Conservation (phyloP, 208 protist species). For the Acanthamoeba lenticulata region DNA sequence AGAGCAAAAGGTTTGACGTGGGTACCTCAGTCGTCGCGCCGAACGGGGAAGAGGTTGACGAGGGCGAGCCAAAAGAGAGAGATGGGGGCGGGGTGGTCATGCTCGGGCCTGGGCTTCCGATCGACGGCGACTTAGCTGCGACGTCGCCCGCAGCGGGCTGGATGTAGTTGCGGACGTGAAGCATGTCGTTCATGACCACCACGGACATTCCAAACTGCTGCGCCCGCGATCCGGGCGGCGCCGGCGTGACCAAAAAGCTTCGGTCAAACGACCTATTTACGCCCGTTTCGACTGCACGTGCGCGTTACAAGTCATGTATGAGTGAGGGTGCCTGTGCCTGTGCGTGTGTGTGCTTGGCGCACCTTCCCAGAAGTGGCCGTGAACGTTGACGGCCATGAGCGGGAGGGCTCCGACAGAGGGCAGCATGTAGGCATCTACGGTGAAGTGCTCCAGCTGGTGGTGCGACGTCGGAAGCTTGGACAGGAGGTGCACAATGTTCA, state of each 20-base stretch:
- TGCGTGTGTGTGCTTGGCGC: neutral
- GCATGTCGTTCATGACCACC: constrained; percentile 65
- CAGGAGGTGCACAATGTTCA: constrained; percentile 53
- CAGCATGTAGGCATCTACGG: constrained; percentile 50
- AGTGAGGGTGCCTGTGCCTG: too few species aligned
- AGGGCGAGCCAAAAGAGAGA: constrained; percentile 22
- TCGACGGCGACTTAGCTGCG: neutral
- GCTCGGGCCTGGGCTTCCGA: constrained; percentile 20
- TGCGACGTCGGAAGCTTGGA: neutral
- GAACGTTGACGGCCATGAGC: constrained; percentile 22
- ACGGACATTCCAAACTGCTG: constrained; percentile 34
- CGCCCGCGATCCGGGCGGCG: constrained; percentile 38
- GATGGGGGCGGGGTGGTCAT: neutral
- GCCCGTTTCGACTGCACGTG: constrained; percentile 30
- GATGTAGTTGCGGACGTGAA: constrained; percentile 42
- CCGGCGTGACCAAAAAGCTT: constrained; percentile 60
- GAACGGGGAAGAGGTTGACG: neutral
- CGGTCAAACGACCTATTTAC: constrained; percentile 65
- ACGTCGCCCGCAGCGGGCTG: neutral
- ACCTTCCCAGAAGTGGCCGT: constrained; percentile 70
- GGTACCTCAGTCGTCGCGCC: neutral
- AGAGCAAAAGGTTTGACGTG: too few species aligned
- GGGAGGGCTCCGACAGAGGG: constrained; percentile 4
- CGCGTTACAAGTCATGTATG: neutral
- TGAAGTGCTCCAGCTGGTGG: constrained; percentile 36